These are phyloP conservation scores for Aspergillus bertholletiae DNA, from an alignment of 495 filamentous ascomycete genomes.

Conservation along the genomic window DNA sequence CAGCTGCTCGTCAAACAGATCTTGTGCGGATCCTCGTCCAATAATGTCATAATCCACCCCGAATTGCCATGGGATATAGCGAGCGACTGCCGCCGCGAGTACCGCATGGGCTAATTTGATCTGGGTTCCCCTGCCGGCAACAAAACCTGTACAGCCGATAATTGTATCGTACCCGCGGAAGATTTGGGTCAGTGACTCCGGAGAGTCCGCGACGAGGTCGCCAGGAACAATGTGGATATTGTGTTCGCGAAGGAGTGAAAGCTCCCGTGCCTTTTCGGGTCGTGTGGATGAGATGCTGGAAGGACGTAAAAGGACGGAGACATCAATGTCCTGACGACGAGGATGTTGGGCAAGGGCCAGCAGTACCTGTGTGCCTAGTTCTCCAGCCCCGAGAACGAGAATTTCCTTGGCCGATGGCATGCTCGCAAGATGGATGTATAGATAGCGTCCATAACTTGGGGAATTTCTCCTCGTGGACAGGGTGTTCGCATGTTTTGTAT, in stretches of 20 bases:
- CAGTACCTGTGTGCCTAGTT: slow-evolving; percentile 55
- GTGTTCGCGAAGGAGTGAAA: slow-evolving; percentile 24
- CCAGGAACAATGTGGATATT: slow-evolving; percentile 39
- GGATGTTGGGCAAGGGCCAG: slow-evolving; percentile 42
- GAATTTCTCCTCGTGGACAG: no score
- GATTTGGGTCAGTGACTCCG: slow-evolving; percentile 33
- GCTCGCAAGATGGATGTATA: no score
- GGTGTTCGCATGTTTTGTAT: no score
- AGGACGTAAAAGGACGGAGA: slow-evolving; percentile 51
- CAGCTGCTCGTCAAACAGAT: slow-evolving; percentile 61
- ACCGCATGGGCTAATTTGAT: slow-evolving; percentile 48
- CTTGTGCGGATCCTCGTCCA: slow-evolving; percentile 49
- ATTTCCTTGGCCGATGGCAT: no score
- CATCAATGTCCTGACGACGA: slow-evolving; percentile 10
- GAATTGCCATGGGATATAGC: slow-evolving; percentile 65
- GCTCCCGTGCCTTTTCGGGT: slow-evolving; percentile 24
- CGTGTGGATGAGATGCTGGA: slow-evolving; percentile 31
- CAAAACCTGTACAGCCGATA: slow-evolving; percentile 54
- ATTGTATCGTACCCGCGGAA: slow-evolving; percentile 49
- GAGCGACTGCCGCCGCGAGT: slow-evolving; percentile 36
- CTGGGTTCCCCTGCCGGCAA: slow-evolving; percentile 46
- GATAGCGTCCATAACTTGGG: no score
- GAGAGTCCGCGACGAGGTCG: slow-evolving; percentile 41
- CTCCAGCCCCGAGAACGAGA: slow-evolving; percentile 59
- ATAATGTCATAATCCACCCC: slow-evolving; percentile 62